A percentile compares a stretch with the other conserved stretches of the same genome.
These are phyloP conservation scores for Verticillium nubilum DNA, from an alignment of 2,329 filamentous ascomycete species.

Conservation along the genomic window DNA sequence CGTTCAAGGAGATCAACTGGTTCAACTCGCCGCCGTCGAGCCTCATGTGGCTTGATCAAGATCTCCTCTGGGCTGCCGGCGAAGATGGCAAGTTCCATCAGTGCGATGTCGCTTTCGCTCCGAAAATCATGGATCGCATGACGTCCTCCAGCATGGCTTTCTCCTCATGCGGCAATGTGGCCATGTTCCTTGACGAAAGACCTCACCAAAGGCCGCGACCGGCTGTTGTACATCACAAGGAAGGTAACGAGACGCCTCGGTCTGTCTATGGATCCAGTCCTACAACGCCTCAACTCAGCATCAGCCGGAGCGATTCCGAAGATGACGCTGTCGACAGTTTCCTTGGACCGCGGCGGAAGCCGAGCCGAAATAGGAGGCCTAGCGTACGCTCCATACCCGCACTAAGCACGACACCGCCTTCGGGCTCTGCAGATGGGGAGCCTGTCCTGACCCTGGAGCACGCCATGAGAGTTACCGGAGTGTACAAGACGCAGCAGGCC, in stretches of 20 bases:
- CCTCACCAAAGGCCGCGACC: constrained; percentile 38
- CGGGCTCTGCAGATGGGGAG: constrained; percentile 34
- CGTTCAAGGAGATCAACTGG: constrained; percentile 59
- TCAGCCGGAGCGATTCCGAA: constrained; percentile 59
- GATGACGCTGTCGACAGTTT: constrained; percentile 59
- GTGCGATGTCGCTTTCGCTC: constrained; percentile 60
- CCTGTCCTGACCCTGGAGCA: constrained; percentile 49
- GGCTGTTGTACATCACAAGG: constrained; percentile 25
- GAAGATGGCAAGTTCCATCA: constrained; percentile 58
- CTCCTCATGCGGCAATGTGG: constrained; percentile 51
- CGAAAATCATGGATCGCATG: constrained; percentile 56
- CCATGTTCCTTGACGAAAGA: constrained; percentile 59
- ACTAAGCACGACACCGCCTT: constrained; percentile 52
- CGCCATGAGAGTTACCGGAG: constrained; percentile 50
- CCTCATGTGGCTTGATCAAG: constrained; percentile 59
- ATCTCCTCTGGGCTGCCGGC: constrained; percentile 62
- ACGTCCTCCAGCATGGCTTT: constrained; percentile 57
- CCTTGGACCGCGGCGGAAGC: constrained; percentile 39
- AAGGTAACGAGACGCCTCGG: constrained; percentile 25
- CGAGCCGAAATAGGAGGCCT: constrained; percentile 33
- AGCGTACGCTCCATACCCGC: constrained; percentile 22
- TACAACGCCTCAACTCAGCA: constrained; percentile 43
- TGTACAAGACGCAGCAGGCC: constrained; percentile 54
- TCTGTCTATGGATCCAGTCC: constrained; percentile 44
- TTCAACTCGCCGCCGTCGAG: constrained; percentile 53